These are phyloP conservation scores for Stephania cephalantha DNA, from an alignment of 164 flowering plant species.

Conservation along the genomic window DNA sequence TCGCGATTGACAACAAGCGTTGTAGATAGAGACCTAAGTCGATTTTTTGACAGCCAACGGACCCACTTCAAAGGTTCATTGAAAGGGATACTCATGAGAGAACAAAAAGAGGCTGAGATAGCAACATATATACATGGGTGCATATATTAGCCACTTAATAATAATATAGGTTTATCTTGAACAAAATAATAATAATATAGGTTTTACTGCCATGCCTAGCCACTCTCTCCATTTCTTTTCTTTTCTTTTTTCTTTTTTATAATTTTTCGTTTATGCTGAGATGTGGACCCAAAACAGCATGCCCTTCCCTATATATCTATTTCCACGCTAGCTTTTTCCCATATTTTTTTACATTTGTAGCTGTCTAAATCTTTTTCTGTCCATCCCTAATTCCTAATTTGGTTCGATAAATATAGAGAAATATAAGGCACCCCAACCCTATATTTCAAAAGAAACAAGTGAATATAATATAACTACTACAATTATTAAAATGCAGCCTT, in stretches of 20 bases:
- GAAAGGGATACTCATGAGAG: neutral
- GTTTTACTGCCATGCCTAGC: neutral
- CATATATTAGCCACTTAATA: neutral
- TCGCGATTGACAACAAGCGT: neutral
- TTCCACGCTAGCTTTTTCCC: neutral
- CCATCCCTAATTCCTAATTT: no score
- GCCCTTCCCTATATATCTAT: neutral
- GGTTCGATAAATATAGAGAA: no score
- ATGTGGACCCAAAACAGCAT: slow-evolving; percentile 2
- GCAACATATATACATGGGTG: neutral
- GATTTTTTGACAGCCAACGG: neutral
- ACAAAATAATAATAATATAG: neutral
- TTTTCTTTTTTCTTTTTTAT: no score
- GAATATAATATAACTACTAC: no score
- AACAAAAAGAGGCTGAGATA: neutral
- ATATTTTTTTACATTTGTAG: no score
- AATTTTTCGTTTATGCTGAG: neutral
- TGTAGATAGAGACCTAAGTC: neutral
- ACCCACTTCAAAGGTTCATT: neutral
- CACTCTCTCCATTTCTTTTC: neutral
- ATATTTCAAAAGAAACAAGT: no score
- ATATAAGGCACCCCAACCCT: no score
- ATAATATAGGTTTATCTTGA: no score
- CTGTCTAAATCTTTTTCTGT: no score
- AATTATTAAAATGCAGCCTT: no score